These are phyloP conservation scores for Calcarisporium arbuscula DNA, from an alignment of 2,329 filamentous ascomycete genomes.

Conservation along the genomic window DNA sequence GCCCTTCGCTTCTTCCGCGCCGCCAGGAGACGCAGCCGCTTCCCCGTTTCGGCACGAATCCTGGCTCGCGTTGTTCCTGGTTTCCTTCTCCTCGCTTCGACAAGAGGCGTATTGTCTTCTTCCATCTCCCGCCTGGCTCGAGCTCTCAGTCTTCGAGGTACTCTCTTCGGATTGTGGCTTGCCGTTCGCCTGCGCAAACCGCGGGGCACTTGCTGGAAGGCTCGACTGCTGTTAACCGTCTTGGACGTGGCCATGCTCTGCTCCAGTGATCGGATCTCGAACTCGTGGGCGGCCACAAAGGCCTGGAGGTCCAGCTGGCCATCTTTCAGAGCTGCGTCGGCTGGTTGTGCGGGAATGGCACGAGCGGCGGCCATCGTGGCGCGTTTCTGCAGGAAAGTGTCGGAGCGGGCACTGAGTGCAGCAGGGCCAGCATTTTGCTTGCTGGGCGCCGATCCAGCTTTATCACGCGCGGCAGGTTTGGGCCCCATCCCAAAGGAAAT, in stretches of 20 bases:
- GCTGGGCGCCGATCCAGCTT: conserved; percentile 16
- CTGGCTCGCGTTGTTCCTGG: conserved; percentile 51
- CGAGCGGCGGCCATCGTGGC: conserved; percentile 40
- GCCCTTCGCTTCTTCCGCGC: conserved; percentile 45
- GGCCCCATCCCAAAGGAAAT: conserved; percentile 19
- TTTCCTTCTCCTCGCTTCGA: conserved; percentile 58
- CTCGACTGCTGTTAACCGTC: conserved; percentile 54
- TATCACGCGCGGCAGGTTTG: conserved; percentile 17
- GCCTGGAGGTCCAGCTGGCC: conserved; percentile 80
- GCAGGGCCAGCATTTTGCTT: conserved; percentile 20
- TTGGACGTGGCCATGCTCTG: conserved; percentile 74
- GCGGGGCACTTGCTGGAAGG: conserved; percentile 87
- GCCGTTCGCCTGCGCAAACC: conserved; percentile 80
- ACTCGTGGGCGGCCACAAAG: conserved; percentile 80
- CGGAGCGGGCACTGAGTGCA: conserved; percentile 16
- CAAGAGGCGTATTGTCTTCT: conserved; percentile 84
- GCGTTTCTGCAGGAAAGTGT: conserved; percentile 32
- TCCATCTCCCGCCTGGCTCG: conserved; percentile 69
- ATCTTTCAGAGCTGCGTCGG: conserved; percentile 49
- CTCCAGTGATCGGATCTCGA: conserved; percentile 82
- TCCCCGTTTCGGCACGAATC: conserved; percentile 69
- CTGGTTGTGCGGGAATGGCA: conserved; percentile 43
- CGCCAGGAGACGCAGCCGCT: conserved; percentile 59
- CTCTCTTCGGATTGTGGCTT: conserved; percentile 88
- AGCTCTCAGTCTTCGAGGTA: conserved; percentile 69